Evolutionary conservation across 306 rosid species (phyloP).

Genomic region (Quercus berberidifolia): DNA sequence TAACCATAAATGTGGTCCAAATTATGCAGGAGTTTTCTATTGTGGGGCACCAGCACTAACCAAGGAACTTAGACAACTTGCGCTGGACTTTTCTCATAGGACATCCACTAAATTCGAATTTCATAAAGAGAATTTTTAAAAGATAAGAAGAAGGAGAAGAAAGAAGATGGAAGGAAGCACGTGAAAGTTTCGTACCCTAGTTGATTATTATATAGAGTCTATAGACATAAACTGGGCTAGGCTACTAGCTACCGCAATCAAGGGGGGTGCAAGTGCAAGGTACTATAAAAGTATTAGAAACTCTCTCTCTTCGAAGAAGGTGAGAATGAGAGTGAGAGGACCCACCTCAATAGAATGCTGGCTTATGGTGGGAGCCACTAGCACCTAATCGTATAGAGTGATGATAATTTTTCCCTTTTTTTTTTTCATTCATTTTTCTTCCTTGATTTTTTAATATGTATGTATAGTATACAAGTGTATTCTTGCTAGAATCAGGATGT

Average conservation of each 20-base stretch:
- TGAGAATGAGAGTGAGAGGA: background rate
- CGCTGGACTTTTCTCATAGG: conserved; percentile 44
- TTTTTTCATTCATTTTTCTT: background rate
- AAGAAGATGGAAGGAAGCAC: background rate
- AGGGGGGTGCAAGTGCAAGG: no score
- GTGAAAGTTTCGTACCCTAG: no score
- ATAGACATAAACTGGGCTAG: no score
- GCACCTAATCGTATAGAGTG: background rate
- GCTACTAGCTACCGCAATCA: no score
- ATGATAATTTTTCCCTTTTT: background rate
- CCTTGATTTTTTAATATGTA: background rate
- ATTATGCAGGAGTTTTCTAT: conserved; percentile 44
- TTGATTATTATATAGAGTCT: no score
- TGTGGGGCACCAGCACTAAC: conserved; percentile 52
- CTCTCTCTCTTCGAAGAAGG: no score
- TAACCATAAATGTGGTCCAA: background rate
- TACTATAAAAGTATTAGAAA: no score
- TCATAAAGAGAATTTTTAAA: conserved; percentile 50
- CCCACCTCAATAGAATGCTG: background rate
- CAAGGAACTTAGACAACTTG: conserved; percentile 39
- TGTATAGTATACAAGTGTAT: background rate
- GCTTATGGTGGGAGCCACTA: background rate
- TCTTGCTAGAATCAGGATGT: background rate
- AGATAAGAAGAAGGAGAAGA: conserved; percentile 3
- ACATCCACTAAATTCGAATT: conserved; percentile 55